Percentiles rank a stretch among this genome's conserved stretches.
Evolutionary conservation across 1,284 basidiomycete species (phyloP).

Genomic region (Thelephora terrestris): DNA sequence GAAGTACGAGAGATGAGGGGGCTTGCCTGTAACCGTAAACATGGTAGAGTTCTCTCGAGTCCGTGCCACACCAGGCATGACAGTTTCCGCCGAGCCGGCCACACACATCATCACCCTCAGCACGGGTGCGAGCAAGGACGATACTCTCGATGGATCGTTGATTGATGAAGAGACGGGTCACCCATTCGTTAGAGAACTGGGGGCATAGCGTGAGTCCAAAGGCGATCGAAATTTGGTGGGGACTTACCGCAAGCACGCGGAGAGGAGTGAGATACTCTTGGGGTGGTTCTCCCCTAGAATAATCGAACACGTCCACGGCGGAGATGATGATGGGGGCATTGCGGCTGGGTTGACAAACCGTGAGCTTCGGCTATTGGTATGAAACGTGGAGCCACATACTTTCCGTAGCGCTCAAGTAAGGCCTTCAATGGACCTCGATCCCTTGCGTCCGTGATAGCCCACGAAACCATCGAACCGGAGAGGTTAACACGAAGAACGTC

Average conservation of each 20-base stretch:
- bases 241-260: constrained; percentile 71
- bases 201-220: not conserved
- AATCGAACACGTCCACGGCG: constrained; percentile 72
- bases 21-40: constrained; percentile 57
- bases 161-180: constrained; percentile 80
- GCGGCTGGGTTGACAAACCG: constrained; percentile 19
- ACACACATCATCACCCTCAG: constrained; percentile 47
- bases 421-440: constrained; percentile 58
- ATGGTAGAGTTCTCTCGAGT: constrained; percentile 35
- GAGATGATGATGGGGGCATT: constrained; percentile 50
- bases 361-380: not conserved
- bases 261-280: constrained; percentile 61
- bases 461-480: constrained; percentile 54
- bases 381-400: constrained; percentile 34
- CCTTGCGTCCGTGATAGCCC: constrained; percentile 65
- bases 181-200: constrained; percentile 68
- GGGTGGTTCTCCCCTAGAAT: constrained; percentile 55
- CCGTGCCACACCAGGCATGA: constrained; percentile 39
- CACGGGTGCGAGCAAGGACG: constrained; percentile 54
- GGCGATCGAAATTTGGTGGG: not conserved
- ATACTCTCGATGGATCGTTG: constrained; percentile 60
- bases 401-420: constrained; percentile 45
- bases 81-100: constrained; percentile 35
- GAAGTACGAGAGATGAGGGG: not conserved
- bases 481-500: constrained; percentile 60